Evolutionary conservation across 768 basidiomycete genomes (phyloP), one percentile per base, ranked within the genome.

Genomic region (Phylloporus scabripes): DNA sequence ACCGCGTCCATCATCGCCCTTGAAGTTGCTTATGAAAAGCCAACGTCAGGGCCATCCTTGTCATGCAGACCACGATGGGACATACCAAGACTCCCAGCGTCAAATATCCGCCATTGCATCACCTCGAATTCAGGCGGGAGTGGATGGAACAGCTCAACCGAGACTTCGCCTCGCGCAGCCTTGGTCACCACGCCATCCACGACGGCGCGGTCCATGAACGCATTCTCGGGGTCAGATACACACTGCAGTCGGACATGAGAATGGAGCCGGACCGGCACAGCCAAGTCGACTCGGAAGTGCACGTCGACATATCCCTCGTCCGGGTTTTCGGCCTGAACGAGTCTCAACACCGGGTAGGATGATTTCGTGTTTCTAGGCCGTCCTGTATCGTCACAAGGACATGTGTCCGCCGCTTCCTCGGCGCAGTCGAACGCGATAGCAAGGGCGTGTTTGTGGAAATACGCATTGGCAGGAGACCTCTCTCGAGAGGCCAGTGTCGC

Each of bases 1-100:
- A 84, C 57, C 1, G 82, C 82, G 57, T 85, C 82, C 61, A 83
- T 70, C 82, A 82, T 83, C 4, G 83, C 82, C 42, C 71, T 74
- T 1, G 77, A 72, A 1, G 82, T 85, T 2, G 83, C 82, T 81
- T 47, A 14, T 34, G 20, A 55, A 32, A 7, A 20, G 10, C 11
- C 12, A 36, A 4, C 9, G 9, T 61, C 50, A 58, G 52, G 11
- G 20, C 15, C 11, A 26, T 11, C 38, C 34, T 17, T 12, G 8
- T 29, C 17, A 23, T n/a, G 28, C 23, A 6, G 8, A 18, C 0
- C 9, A 48, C 4, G 40, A 43, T 12, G 7, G 18, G n/a, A 65
- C 74, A 20, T 40, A 80, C 80, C 79, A 23, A 75, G 72, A 48
- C 78, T 82, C 14, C 82, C 81, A 0, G 82, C 81, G 57, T 80